Conservation (phyloP, 2,329 filamentous ascomycete genomes). For the Paecilomyces fulvus region DNA sequence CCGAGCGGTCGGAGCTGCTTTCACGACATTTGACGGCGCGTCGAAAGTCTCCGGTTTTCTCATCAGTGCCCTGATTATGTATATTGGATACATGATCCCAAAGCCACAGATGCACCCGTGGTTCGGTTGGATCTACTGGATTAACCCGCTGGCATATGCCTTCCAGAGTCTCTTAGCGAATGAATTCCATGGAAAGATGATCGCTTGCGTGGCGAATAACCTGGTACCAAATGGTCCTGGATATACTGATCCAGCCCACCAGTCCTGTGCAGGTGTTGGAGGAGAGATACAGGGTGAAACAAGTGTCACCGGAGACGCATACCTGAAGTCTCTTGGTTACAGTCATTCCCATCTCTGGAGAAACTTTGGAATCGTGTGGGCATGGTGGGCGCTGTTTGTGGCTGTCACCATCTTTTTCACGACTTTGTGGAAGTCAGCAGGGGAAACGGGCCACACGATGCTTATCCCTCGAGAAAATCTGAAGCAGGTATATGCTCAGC, state of each 20-base stretch:
- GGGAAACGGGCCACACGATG: constrained; percentile 46
- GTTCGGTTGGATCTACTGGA: constrained; percentile 42
- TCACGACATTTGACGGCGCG: constrained; percentile 50
- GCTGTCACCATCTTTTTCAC: constrained; percentile 52
- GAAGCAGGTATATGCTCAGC: constrained; percentile 26
- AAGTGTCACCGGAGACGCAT: constrained; percentile 50
- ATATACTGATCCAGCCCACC: constrained; percentile 11
- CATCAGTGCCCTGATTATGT: constrained; percentile 30
- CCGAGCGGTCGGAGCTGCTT: constrained; percentile 47
- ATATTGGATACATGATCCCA: constrained; percentile 37
- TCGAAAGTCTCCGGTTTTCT: constrained; percentile 44
- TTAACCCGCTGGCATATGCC: constrained; percentile 30
- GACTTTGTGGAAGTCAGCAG: constrained; percentile 46
- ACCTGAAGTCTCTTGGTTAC: constrained; percentile 49
- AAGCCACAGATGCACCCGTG: constrained; percentile 45
- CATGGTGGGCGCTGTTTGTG: constrained; percentile 54
- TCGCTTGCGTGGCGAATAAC: constrained; percentile 28
- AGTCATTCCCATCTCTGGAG: constrained; percentile 47
- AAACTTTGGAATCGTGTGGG: constrained; percentile 56
- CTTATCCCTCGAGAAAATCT: constrained; percentile 55
- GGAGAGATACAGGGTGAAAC: constrained; percentile 45
- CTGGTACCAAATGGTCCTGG: constrained; percentile 27
- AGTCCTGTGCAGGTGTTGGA: constrained; percentile 49
- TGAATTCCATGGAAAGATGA: constrained; percentile 27
- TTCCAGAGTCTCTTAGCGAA: constrained; percentile 31